Percentiles rank a stretch among this genome's conserved stretches.
These are phyloP conservation scores for Pleurotus salmoneostramineus DNA, from an alignment of 768 basidiomycete species.

Conservation along the genomic window DNA sequence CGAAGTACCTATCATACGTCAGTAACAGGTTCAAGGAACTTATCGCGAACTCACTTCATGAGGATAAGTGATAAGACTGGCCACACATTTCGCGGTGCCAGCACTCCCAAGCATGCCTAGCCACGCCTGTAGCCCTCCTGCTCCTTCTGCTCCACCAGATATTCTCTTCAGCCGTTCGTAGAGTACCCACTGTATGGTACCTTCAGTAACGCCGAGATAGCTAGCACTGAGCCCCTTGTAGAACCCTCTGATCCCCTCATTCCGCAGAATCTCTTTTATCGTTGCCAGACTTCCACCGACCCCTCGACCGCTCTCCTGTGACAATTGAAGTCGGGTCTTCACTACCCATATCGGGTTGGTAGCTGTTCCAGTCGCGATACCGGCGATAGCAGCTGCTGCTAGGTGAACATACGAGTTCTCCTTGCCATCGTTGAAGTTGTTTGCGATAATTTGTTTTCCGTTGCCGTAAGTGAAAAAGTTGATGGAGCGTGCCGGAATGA, in stretches of 20 bases:
- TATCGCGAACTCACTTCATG: constrained; percentile 72
- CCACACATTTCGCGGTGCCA: constrained; percentile 90
- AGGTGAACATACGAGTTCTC: constrained; percentile 90
- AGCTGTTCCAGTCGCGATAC: constrained; percentile 80
- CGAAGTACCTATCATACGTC: constrained; percentile 65
- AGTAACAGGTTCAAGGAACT: neutral
- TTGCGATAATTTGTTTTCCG: constrained; percentile 87
- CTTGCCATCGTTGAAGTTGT: constrained; percentile 69
- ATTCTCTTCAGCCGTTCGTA: constrained; percentile 89
- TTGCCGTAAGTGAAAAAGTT: constrained; percentile 99
- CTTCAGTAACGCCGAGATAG: constrained; percentile 93
- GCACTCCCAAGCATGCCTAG: constrained; percentile 83
- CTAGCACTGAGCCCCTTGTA: constrained; percentile 96
- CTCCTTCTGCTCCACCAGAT: constrained; percentile 47
- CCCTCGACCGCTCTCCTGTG: constrained; percentile 27
- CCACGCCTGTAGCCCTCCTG: constrained; percentile 65
- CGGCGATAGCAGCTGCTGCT: constrained; percentile 79
- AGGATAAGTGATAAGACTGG: constrained; percentile 94
- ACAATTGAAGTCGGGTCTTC: constrained; percentile 91
- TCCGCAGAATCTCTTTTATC: constrained; percentile 69
- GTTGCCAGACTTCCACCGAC: constrained; percentile 54
- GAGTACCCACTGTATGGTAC: constrained; percentile 95
- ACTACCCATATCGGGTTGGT: constrained; percentile 99
- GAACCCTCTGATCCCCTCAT: constrained; percentile 84
- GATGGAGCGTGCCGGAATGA: constrained; percentile 93